phyloP scores from a whole-genome alignment of 805 yeast genomes.

The Citeromyces matritensis region DNA sequence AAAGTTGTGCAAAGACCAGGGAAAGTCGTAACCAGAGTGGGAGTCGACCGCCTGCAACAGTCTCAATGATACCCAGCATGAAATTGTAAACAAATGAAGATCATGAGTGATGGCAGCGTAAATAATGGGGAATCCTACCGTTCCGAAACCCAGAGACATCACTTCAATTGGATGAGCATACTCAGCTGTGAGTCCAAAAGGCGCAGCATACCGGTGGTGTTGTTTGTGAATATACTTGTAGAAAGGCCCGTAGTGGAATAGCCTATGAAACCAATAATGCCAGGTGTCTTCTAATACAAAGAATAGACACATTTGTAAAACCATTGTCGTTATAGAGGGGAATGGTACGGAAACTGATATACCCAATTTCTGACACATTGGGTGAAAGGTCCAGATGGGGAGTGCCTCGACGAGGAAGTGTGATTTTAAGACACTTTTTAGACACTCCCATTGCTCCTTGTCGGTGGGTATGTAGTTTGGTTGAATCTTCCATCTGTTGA shows the following conservation, averaged over 20 bases:
- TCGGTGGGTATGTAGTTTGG: slow-evolving; percentile 34
- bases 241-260: slow-evolving; percentile 39
- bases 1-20: slow-evolving; percentile 40
- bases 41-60: slow-evolving; percentile 46
- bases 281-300: slow-evolving; percentile 41
- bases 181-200: slow-evolving; percentile 47
- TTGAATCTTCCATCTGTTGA: slow-evolving; percentile 37
- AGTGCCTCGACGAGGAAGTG: slow-evolving; percentile 44
- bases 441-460: slow-evolving; percentile 48
- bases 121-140: slow-evolving; percentile 45
- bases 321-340: slow-evolving; percentile 26
- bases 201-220: slow-evolving; percentile 48
- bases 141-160: slow-evolving; percentile 40
- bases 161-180: slow-evolving; percentile 50
- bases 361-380: slow-evolving; percentile 31
- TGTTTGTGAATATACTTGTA: slow-evolving; percentile 45
- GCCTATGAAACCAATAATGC: slow-evolving; percentile 47
- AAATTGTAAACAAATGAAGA: slow-evolving; percentile 38
- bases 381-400: slow-evolving; percentile 52
- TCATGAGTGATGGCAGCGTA: slow-evolving; percentile 29
- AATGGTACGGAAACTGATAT: slow-evolving; percentile 37
- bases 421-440: slow-evolving; percentile 38
- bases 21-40: slow-evolving; percentile 49
- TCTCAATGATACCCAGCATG: slow-evolving; percentile 35
- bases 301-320: slow-evolving; percentile 28